Base-by-base conservation (phyloP, 140 eudicot species). In the Cichorium intybus region DNA sequence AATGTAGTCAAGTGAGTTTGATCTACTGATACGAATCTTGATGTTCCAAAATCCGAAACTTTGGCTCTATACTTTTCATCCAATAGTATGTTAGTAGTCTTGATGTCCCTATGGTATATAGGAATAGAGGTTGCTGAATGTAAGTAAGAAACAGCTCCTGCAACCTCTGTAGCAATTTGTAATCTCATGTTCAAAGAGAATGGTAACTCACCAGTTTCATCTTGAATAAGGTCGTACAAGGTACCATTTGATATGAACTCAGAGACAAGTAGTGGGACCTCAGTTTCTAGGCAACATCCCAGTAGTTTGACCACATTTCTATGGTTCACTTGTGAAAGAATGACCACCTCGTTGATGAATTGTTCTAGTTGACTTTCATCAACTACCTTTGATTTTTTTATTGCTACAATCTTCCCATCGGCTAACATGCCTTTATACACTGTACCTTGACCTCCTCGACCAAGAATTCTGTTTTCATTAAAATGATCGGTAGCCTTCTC, bases 251-350 rank as follows among this genome's bases (percentile, higher is more conserved):
- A 14, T 5, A 60, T 17, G 28, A 60, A 60, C 48, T 60, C 67
- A 4, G 46, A 60, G 7, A 60, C 67, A 20, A 60, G 67, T 26
- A 60, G 26, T 18, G 67, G 67, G 4, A 60, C 67, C 27, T 60
- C 67, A 8, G 67, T 60, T 17, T 60, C 67, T 27, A 60, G 48
- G 18, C 67, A 60, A 60, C 67, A 60, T 8, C 67, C 67, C 6
- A 60, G 22, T 60, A 60, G 35, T 47, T 60, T 60, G 18, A 60
- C 67, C 53, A 60, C 53, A 12, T 37, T 60, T 7, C 53, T 22
- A 39, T 60, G 67, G 10, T 23, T 60, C 5, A 60, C 43, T 39
- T 60, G 67, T 0, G 67, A 60, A 22, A 60, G 67, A 15, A 60
- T 60, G n/a, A 60, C 53, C 3, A 60, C 67, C 31, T 60, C 67